Base-by-base conservation (phyloP, 2,329 filamentous ascomycete genomes). In the Plenodomus tracheiphilus region DNA sequence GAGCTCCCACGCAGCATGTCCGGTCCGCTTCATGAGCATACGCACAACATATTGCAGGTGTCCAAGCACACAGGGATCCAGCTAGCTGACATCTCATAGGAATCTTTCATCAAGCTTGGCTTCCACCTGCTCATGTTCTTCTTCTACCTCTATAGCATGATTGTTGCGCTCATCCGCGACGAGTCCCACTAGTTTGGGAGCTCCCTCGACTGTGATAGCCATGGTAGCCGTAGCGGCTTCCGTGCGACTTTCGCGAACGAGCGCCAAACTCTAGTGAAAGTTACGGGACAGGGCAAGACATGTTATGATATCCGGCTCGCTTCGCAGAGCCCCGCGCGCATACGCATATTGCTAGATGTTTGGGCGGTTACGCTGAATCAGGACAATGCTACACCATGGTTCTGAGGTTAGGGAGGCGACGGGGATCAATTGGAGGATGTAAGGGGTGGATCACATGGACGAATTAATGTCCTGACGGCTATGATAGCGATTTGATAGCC, bases 51-150 rank as follows among this genome's bases (percentile, higher is more conserved):
- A 32, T 32, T 32, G 28, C 28, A 15, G 28, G 28, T 11, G 11
- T 15, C 28, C 8, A 32, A 4, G 15, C 28, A 4, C 4, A 15
- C 28, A 35, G 8, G 3, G 28, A 36, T 21, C 17, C 49, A 44
- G 13, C 10, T 19, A 13, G 42, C 61, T 66, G 39, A 66, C 51
- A 36, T 13, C 5, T 16, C 6, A 13, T 34, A 96, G 92, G 94
- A 99, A 85, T 97, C 94, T 0, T 99, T 99, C 76, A 87, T 94
- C 80, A 99, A 99, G 81, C 89, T 99, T 37, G 94, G 93, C 47
- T 99, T 99, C 83, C 94, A 99, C 77, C 81, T 99, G 53, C 76
- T 99, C 78, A 97, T 99, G 91, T 99, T 99, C 85, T 99, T 99
- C 86, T 99, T 97, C 85, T 99, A 99, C 79, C 88, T 99, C 48